Evolutionary conservation across 1,284 basidiomycete species (phyloP), one percentile per base, ranked within the genome.

Genomic region (Heterobasidion irregulare): DNA sequence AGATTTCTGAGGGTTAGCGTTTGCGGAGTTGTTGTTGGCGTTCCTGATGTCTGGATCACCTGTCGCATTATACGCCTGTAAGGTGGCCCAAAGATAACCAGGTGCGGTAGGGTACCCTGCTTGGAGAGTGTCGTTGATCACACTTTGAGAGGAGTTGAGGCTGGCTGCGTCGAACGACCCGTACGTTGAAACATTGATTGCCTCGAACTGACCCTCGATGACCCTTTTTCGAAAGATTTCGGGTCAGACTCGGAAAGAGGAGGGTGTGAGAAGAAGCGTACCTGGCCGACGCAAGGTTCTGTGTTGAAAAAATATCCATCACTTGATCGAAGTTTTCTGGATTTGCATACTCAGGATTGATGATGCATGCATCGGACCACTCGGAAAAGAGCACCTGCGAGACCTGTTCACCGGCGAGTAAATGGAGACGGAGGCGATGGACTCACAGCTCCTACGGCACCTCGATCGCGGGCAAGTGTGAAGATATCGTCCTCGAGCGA

Each of bases 241-340:
- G 47, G 35, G 15, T 54, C 18, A 43, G 26, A 26, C 26, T 26
- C 26, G 26, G 26, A 26, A 26, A 5, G 38, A 41, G 38, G 38
- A n/a, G 10, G 2, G n/a, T 41, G 10, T 41, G 38, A 10, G 38
- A 41, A 41, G 38, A n/a, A 12, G 63, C 68, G 46, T 56, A 75
- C 79, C 67, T 63, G 56, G 80, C 71, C 12, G 70, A 65, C 47
- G 68, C 58, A 26, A 70, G 67, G 19, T 76, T 75, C 57, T 82
- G 79, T 0, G 85, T 84, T 2, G 84, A 77, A 65, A 89, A 94
- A 38, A 94, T 84, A 64, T 94, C 89, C 67, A 94, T 80, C 33
- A 86, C 80, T 63, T 86, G 83, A 60, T 85, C 83, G 61, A 85
- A 90, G 47, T 77, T 76, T 8, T 70, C 68, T 9, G 88, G 82